Base-by-base conservation (phyloP, 2,329 filamentous ascomycete species). In the Byssochlamys sp. region DNA sequence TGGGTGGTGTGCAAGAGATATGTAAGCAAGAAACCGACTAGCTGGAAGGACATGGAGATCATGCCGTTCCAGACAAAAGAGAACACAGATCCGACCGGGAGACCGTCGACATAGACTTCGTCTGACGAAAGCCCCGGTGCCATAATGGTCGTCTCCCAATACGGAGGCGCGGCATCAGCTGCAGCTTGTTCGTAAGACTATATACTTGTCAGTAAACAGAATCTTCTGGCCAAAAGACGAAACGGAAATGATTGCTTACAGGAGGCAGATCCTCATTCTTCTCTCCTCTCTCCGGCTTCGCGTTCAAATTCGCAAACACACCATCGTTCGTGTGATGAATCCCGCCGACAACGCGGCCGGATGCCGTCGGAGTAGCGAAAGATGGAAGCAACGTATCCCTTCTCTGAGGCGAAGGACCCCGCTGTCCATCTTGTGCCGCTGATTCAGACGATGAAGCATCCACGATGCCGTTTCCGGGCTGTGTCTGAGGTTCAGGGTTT, bases 71-170 rank as follows among this genome's bases (percentile, higher is more conserved):
- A 90, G 59, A 80, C 83, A 68, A 89, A 89, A 71, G 80, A 89
- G 75, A 92, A 92, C 79, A 92, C 81, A 63, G 91, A 91, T 79
- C 79, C 85, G 77, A 90, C 94, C 2, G 95, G 91, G 69, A 99
- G 87, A 66, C 94, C 94, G 71, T 99, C 94, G 58, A 99, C 89
- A 69, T 94, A 99, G 53, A 99, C 92, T 73, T 99, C 94, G 69
- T 97, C 91, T 45, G 86, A 84, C n/a, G 88, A 89, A 63, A 94
- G 84, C 57, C 92, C 94, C 0, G 94, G 94, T 0, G 91, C 92
- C 55, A 99, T 83, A 63, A 99, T 96, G 0, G 94, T 97, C 4
- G 94, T 99, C 78, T 99, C 94, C 94, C 94, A 99, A 75, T 99
- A 99, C 0, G 94, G 94, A 1, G 94, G 94, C 53, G 94, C 94